phyloP scores from a whole-genome alignment of 202 grass and related monocot genomes.

The Panicum virgatum region DNA sequence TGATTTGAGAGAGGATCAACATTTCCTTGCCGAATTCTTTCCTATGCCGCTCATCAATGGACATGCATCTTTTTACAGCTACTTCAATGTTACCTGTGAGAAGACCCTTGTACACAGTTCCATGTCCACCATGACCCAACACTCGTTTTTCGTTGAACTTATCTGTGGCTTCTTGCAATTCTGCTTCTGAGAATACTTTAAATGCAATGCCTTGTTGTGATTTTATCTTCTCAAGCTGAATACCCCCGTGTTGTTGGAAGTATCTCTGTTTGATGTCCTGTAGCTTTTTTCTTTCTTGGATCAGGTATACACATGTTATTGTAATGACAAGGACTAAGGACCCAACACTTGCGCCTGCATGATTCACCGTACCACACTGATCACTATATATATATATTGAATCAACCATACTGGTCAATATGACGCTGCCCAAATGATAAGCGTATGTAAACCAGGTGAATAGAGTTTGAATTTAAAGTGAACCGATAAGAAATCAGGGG shows the following conservation, averaged over 20 bases:
- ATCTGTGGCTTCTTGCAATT: conserved; percentile 44
- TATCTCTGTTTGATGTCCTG: conserved; percentile 17
- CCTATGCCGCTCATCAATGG: conserved; percentile 40
- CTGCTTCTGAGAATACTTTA: conserved; percentile 39
- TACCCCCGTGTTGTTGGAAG: conserved; percentile 42
- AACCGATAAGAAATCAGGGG: not conserved
- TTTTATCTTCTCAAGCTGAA: conserved; percentile 46
- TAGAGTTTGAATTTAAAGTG: too few species aligned
- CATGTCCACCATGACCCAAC: conserved; percentile 38
- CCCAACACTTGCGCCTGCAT: conserved; percentile 29
- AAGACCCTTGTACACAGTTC: conserved; percentile 39
- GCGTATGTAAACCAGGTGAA: too few species aligned
- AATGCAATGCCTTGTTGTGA: conserved; percentile 40
- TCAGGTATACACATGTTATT: not conserved
- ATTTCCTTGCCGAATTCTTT: conserved; percentile 60
- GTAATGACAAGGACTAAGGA: not conserved
- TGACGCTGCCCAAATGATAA: too few species aligned
- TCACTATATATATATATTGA: too few species aligned
- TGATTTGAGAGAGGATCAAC: conserved; percentile 47
- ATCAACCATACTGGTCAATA: too few species aligned
- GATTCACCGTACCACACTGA: not conserved
- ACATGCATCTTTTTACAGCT: conserved; percentile 43
- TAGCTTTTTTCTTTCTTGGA: conserved; percentile 31
- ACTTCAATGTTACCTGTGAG: conserved; percentile 4
- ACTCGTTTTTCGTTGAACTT: conserved; percentile 25